Base-by-base conservation (phyloP, 2,329 filamentous ascomycete genomes). In the Aphanoascus verrucosus region DNA sequence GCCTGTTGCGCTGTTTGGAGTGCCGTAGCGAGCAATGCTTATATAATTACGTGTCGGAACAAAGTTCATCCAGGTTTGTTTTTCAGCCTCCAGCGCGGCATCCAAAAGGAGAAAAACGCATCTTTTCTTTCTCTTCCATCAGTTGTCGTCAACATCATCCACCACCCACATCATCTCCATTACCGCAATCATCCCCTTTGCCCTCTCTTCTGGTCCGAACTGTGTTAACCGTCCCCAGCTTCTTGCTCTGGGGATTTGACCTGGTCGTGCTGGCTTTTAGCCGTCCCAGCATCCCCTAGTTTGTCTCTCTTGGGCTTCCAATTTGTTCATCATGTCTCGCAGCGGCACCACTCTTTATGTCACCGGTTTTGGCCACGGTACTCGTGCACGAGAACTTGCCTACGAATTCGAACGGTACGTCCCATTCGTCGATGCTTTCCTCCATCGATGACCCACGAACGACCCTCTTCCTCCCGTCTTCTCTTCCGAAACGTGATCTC, bases 341-440 rank as follows among this genome's bases (percentile, higher is more conserved):
- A 83, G 86, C 72, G 73, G 74, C 55, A 94, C 87, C 57, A 97
- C 91, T 55, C 87, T 97, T 64, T 97, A 97, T 78, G 91, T 97
- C 74, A 95, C 90, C 69, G 93, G 93, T 81, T 98, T 98, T 75
- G 94, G 91, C 81, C 89, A 95, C 75, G 89, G 91, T 73, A 96
- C 91, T 73, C 88, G 93, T 79, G 89, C 93, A 73, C 88, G 93
- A 83, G 90, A 98, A 80, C 87, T 97, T 73, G 89, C 91, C 78
- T 96, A 94, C 86, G 91, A 97, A 81, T 97, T 97, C 86, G 91
- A 97, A 90, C 89, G 91, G 88, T 96, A 95, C 83, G 90, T 94
- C 80, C 78, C 49, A 56, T 47, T 55, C 51, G 55, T 56, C 48
- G 52, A 54, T 56, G 48, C 60, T 57, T 64, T 64, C 60, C 65